Evolutionary conservation across 2,329 filamentous ascomycete species (phyloP), one percentile per base, ranked within the genome.

Genomic region (Sarocladium brachiariae): DNA sequence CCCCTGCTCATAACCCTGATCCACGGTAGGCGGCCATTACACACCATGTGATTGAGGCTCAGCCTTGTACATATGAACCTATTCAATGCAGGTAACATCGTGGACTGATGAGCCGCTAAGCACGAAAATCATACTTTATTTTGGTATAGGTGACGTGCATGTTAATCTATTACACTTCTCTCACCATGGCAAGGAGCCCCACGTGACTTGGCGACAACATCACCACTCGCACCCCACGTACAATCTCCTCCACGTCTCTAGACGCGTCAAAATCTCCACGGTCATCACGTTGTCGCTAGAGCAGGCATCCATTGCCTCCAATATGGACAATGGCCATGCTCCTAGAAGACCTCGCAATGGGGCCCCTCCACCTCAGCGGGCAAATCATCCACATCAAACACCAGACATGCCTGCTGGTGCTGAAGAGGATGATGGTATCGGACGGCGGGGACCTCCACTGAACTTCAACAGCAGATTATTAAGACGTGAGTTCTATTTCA

Each of bases 171-270:
- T 30, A 13, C 27, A 30, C 13, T 30, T 13, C 13, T 13, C 27
- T 30, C 27, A 7, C 7, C 27, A 7, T 30, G 7, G 7, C 33
- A 10, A 10, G 9, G 33, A 16, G 18, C 13, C 13, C 9, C 45
- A 48, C 45, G 45, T 48, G 45, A 48, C 45, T 34, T 34, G 25
- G 45, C 45, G 45, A 48, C 30, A 48, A 4, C 45, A 48, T 16
- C 30, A n/a, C 25, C 6, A 10, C 5, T 11, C 14, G 7, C n/a
- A 4, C 45, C 18, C 19, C 45, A 25, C 14, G 4, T 4, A 7
- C 11, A 4, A 33, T 10, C 11, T 11, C 25, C 19, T 31, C 45
- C 30, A 34, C 9, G 18, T 14, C 45, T 19, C 25, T 14, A 25
- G 25, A 48, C 45, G 45, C 45, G 45, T 48, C 27, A 19, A 33